A percentile compares a stretch with the other conserved stretches of the same genome.
Conservation (phyloP, 1,284 basidiomycete species). For the Rhodotorula sp. region DNA sequence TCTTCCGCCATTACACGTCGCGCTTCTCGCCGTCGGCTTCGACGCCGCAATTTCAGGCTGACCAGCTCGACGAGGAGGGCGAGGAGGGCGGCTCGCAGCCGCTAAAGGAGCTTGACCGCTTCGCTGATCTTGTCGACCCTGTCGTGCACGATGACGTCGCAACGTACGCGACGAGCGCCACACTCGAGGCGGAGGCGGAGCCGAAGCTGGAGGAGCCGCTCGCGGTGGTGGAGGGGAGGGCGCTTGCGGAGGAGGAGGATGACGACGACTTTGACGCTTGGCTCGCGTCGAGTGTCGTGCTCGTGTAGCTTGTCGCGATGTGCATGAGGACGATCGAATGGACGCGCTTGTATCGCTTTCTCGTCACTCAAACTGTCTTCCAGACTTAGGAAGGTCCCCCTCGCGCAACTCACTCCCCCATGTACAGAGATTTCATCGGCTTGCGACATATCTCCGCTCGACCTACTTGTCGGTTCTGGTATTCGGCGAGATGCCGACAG, state of each 20-base stretch:
- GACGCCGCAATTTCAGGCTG: neutral
- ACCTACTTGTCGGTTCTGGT: no score
- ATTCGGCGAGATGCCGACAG: no score
- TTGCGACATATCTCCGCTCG: no score
- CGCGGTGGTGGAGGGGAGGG: neutral
- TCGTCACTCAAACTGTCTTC: no score
- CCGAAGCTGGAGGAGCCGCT: neutral
- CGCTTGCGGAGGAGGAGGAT: neutral
- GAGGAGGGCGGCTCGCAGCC: neutral
- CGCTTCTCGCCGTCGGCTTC: neutral
- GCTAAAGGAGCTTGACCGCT: neutral
- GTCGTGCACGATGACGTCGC: neutral
- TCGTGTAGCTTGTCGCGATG: conserved; percentile 1
- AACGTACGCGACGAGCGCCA: neutral
- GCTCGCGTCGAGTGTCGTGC: conserved; percentile 21
- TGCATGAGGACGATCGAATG: neutral
- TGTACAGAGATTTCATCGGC: no score
- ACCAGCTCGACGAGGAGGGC: neutral
- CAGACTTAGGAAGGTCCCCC: no score
- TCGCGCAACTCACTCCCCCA: no score
- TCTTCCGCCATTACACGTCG: neutral
- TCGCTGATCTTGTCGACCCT: neutral
- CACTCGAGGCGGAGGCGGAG: neutral
- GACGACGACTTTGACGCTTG: conserved; percentile 35
- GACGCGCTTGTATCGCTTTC: neutral